phyloP scores from a whole-genome alignment of 2,329 filamentous ascomycete species.

The Xenosphaeropsis pyriputrescens region DNA sequence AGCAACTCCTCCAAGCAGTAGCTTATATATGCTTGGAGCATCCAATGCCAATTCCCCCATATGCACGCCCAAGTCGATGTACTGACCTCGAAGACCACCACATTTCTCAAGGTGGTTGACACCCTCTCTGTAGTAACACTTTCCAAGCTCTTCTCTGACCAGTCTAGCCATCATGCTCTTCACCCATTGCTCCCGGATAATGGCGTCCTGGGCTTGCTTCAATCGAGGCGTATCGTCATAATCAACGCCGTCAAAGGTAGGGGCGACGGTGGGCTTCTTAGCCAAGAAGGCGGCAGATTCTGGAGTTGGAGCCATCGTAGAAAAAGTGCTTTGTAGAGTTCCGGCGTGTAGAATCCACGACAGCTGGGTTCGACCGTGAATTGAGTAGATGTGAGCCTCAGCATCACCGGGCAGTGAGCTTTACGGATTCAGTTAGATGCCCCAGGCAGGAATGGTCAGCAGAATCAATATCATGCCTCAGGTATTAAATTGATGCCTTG shows the following conservation, averaged over 20 bases:
- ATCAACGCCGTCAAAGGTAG: slow-evolving; percentile 77
- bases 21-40: background rate
- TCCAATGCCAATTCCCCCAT: background rate
- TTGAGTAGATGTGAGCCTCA: background rate
- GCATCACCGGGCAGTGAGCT: too few relatives aligned
- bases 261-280: slow-evolving; percentile 68
- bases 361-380: background rate
- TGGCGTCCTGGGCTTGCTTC: slow-evolving; percentile 70
- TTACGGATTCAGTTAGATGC: too few relatives aligned
- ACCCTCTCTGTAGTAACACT: slow-evolving; percentile 73
- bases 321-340: background rate
- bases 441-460: background rate
- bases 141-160: slow-evolving; percentile 69
- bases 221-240: slow-evolving; percentile 70
- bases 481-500: too few relatives aligned
- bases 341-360: background rate
- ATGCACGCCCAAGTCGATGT: background rate
- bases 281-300: slow-evolving; percentile 72
- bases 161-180: slow-evolving; percentile 78
- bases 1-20: too few relatives aligned
- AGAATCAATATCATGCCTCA: too few relatives aligned
- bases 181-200: slow-evolving; percentile 80
- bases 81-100: slow-evolving; percentile 63
- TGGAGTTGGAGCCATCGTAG: slow-evolving; percentile 55
- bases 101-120: slow-evolving; percentile 86